Percentiles rank a stretch among this genome's conserved stretches.
phyloP scores from a whole-genome alignment of 2,329 filamentous ascomycete genomes.

The Coniochaeta sp. region DNA sequence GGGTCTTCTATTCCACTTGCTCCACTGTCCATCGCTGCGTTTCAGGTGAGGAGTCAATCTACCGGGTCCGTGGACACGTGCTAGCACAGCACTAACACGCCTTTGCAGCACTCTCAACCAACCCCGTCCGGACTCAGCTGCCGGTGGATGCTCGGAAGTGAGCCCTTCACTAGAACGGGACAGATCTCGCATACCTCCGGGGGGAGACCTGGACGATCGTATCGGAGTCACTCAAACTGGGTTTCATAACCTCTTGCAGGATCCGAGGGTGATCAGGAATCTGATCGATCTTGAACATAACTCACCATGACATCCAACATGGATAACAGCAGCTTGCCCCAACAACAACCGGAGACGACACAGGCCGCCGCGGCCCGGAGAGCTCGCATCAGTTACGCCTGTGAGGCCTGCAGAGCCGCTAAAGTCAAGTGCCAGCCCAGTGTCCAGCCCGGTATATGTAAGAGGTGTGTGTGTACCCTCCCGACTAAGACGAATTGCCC shows the following conservation, averaged over 20 bases:
- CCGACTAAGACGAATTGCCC: no score
- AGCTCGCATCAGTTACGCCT: slow-evolving; percentile 37
- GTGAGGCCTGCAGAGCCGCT: slow-evolving; percentile 45
- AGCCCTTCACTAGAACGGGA: background rate
- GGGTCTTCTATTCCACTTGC: background rate
- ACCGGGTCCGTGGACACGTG: no score
- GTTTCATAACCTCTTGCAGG: no score
- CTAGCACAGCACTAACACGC: background rate
- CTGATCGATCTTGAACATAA: no score
- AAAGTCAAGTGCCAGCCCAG: slow-evolving; percentile 47
- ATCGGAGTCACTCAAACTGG: no score
- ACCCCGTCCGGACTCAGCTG: no score
- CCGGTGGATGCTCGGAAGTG: background rate
- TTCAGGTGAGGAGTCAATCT: no score
- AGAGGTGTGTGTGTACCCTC: slow-evolving; percentile 37
- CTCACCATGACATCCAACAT: background rate
- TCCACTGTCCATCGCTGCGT: background rate
- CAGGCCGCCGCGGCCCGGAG: slow-evolving; percentile 9
- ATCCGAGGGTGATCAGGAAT: no score
- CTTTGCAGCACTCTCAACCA: background rate
- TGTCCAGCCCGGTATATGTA: slow-evolving; percentile 40
- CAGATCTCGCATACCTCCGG: background rate
- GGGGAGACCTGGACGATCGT: no score
- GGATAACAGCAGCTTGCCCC: background rate
- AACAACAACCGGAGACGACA: no score